Conservation (phyloP, 768 basidiomycete species). For the Rhizopogon salebrosus region DNA sequence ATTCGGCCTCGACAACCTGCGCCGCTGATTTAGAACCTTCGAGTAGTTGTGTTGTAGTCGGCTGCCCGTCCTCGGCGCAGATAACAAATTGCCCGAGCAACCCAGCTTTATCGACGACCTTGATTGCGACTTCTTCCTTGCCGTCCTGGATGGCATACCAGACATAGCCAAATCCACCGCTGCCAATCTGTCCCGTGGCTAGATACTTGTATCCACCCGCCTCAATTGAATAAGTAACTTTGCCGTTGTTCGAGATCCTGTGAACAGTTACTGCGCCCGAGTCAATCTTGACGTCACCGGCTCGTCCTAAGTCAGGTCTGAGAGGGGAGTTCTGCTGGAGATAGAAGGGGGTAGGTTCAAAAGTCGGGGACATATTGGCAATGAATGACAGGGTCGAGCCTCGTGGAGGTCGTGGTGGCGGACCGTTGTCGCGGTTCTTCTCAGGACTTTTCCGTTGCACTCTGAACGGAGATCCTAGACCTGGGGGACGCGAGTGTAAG, state of each 20-base stretch:
- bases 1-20: background rate
- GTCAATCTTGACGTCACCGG: background rate
- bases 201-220: constrained; percentile 2
- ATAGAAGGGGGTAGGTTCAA: background rate
- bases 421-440: background rate
- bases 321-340: background rate
- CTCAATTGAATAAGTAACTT: background rate
- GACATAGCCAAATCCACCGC: constrained; percentile 6
- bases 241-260: background rate
- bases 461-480: background rate
- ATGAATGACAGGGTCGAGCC: background rate
- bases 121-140: constrained; percentile 9
- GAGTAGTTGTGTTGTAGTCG: background rate
- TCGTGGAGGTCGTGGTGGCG: background rate
- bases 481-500: background rate
- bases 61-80: background rate
- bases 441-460: background rate
- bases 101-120: constrained; percentile 4
- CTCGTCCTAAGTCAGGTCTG: background rate
- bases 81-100: background rate
- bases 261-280: background rate
- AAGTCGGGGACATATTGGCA: background rate
- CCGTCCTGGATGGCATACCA: constrained; percentile 4
- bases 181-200: constrained; percentile 2
- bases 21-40: background rate